phyloP scores from a whole-genome alignment of 208 protist species.

The Wallacemonas rigidus region DNA sequence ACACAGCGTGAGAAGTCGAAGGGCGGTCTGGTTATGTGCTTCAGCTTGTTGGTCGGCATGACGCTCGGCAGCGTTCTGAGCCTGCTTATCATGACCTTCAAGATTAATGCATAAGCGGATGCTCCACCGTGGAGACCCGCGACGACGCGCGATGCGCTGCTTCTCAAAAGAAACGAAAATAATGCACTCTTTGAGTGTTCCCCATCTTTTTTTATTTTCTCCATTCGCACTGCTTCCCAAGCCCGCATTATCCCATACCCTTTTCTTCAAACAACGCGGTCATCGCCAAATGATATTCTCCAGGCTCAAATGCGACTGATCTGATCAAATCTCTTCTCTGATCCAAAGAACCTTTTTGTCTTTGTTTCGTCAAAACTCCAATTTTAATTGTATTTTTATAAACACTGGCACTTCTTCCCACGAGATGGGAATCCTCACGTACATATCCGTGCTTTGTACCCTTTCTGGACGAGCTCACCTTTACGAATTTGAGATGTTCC shows the following conservation, averaged over 20 bases:
- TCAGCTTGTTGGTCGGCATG: slow-evolving; percentile 32
- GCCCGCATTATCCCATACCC: too few relatives aligned
- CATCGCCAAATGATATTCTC: too few relatives aligned
- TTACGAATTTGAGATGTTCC: slow-evolving; percentile 7
- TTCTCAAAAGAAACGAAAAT: too few relatives aligned
- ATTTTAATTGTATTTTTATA: slow-evolving; percentile 13
- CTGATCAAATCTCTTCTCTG: not conserved
- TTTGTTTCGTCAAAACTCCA: not conserved
- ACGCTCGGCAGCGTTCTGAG: slow-evolving; percentile 32
- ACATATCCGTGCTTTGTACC: not conserved
- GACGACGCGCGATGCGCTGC: too few relatives aligned
- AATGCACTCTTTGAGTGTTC: too few relatives aligned
- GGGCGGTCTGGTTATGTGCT: slow-evolving; percentile 34
- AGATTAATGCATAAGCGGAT: slow-evolving; percentile 12
- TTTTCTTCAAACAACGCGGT: too few relatives aligned
- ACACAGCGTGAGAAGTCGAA: slow-evolving; percentile 32
- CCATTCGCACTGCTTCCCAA: not conserved
- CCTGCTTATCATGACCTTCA: slow-evolving; percentile 33
- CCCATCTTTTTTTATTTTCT: not conserved
- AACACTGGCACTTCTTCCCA: not conserved
- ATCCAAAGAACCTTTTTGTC: not conserved
- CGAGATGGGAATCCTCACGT: not conserved
- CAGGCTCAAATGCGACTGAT: not conserved
- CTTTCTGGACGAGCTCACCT: not conserved
- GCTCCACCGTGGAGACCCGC: not conserved